Percentiles rank a stretch among this genome's conserved stretches.
phyloP scores from a whole-genome alignment of 306 rosid species.

The Aeschynomene evenia region DNA sequence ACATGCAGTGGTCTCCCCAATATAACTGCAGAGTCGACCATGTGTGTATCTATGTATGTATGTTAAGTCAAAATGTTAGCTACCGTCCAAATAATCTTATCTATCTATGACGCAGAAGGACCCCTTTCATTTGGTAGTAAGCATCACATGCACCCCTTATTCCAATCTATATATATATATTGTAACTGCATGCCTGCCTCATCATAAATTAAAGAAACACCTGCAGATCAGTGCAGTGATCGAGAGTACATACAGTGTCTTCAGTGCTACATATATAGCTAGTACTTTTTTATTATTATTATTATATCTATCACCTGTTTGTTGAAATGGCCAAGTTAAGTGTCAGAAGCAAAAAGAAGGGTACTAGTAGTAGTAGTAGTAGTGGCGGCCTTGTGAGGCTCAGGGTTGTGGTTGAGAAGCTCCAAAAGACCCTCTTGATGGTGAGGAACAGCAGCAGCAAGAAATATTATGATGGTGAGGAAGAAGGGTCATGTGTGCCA shows the following conservation, averaged over 20 bases:
- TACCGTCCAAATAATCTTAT: constrained; percentile 33
- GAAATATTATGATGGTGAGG: not conserved
- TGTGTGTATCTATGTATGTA: constrained; percentile 16
- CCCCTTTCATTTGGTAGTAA: not conserved
- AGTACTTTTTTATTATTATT: too few relatives aligned
- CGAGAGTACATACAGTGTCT: not conserved
- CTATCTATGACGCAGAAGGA: too few relatives aligned
- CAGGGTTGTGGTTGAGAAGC: constrained; percentile 56
- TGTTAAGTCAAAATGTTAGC: not conserved
- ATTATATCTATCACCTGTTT: not conserved
- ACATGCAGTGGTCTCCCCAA: constrained; percentile 64
- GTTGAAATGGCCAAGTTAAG: constrained; percentile 44
- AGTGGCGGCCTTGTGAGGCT: constrained; percentile 46
- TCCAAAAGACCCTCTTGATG: constrained; percentile 52
- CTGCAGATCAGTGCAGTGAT: not conserved
- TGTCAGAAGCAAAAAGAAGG: constrained; percentile 43
- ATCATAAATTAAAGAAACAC: not conserved
- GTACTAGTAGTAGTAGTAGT: not conserved
- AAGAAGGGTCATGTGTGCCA: constrained; percentile 42
- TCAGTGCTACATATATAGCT: too few relatives aligned
- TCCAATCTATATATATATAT: not conserved
- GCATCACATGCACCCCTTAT: not conserved
- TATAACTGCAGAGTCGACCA: constrained; percentile 1
- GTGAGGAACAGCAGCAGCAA: constrained; percentile 29
- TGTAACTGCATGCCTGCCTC: not conserved